Conservation (phyloP, 768 basidiomycete genomes). For the Boletus patriciae region DNA sequence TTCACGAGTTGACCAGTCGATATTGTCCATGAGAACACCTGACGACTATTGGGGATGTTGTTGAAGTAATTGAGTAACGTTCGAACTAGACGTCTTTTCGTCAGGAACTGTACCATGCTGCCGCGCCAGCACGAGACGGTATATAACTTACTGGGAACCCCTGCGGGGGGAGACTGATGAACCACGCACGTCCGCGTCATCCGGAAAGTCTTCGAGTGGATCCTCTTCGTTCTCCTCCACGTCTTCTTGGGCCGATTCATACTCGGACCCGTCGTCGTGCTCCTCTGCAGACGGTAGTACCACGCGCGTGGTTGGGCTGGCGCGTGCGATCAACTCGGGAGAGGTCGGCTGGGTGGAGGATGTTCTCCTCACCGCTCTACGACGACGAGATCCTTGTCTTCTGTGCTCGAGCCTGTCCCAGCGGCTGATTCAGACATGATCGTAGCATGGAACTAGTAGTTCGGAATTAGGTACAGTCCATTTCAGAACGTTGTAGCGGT, state of each 20-base stretch:
- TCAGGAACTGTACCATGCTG: background rate
- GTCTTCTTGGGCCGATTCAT: conserved; percentile 44
- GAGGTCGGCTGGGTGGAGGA: background rate
- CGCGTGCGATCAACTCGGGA: conserved; percentile 1
- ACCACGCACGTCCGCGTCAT: conserved; percentile 72
- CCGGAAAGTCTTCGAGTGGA: conserved; percentile 74
- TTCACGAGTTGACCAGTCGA: conserved; percentile 88
- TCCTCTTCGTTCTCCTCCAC: conserved; percentile 55
- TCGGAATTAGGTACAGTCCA: conserved; percentile 15
- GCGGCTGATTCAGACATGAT: conserved; percentile 24
- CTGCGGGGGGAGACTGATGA: background rate
- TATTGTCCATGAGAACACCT: conserved; percentile 84
- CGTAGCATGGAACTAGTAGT: background rate
- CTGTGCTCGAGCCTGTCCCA: conserved; percentile 9
- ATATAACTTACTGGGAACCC: conserved; percentile 57
- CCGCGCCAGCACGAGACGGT: background rate
- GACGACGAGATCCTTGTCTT: conserved; percentile 23
- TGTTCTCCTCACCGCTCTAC: conserved; percentile 26
- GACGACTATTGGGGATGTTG: conserved; percentile 69
- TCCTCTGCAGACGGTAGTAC: conserved; percentile 41
- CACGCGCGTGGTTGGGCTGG: conserved; percentile 44
- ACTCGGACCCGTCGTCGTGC: conserved; percentile 32
- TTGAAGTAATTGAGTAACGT: conserved; percentile 91
- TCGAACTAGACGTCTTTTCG: conserved; percentile 58
- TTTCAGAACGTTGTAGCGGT: too few relatives aligned